A percentile compares a stretch with the other conserved stretches of the same genome.
These are phyloP conservation scores for Sugiyamaella pinicola DNA, from an alignment of 1,139 yeast genomes.

Conservation along the genomic window DNA sequence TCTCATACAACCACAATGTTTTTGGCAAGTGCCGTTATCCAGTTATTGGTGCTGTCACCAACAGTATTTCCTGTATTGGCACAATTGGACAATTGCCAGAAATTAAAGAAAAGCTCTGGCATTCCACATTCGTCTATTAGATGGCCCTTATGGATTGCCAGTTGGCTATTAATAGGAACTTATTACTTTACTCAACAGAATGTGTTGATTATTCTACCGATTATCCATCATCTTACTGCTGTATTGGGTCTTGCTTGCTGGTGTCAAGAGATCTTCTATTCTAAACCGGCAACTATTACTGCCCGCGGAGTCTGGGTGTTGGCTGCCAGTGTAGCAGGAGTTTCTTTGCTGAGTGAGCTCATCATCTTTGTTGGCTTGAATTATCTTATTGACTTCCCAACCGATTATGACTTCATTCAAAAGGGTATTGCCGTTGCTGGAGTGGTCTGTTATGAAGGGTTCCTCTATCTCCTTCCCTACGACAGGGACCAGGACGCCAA, in stretches of 20 bases:
- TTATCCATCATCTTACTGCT: constrained; percentile 21
- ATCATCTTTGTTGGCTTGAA: not conserved
- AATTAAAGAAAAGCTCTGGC: constrained; percentile 18
- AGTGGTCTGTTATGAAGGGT: constrained; percentile 16
- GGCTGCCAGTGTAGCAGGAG: not conserved
- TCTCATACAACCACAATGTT: constrained; percentile 1
- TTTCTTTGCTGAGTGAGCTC: not conserved
- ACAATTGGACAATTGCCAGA: constrained; percentile 24
- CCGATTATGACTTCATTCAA: constrained; percentile 4
- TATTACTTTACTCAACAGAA: constrained; percentile 24
- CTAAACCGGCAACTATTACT: not conserved
- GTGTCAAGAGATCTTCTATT: constrained; percentile 24
- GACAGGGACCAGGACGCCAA: constrained; percentile 20
- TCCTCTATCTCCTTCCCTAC: constrained; percentile 24
- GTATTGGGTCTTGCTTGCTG: constrained; percentile 24
- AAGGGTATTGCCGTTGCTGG: constrained; percentile 22
- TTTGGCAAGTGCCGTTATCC: constrained; percentile 13
- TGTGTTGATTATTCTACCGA: constrained; percentile 22
- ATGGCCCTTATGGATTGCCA: constrained; percentile 26
- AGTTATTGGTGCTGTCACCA: constrained; percentile 19
- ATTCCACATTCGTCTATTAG: constrained; percentile 19
- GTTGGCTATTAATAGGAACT: constrained; percentile 21
- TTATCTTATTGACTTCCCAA: not conserved
- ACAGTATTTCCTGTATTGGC: constrained; percentile 27
- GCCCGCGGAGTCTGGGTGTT: not conserved